phyloP scores from a whole-genome alignment of 148 eudicot genomes.

The Chenopodium quinoa region DNA sequence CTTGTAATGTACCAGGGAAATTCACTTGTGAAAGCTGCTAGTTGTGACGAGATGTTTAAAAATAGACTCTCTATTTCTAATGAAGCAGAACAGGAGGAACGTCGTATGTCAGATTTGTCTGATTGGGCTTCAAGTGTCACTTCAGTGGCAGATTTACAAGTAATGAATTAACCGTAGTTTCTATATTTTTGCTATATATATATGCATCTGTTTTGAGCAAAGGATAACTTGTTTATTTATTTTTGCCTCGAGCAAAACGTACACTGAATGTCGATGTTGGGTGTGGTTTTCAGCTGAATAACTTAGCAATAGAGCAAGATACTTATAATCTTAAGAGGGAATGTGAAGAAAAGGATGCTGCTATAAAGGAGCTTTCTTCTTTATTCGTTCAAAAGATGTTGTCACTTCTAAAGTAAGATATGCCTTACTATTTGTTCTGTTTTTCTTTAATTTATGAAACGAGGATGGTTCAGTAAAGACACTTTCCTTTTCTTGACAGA shows the following conservation, averaged over 20 bases:
- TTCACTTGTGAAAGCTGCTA: slow-evolving; percentile 24
- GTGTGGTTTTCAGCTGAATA: slow-evolving; percentile 47
- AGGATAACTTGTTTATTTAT: background rate
- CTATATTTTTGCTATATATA: background rate
- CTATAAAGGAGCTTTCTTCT: slow-evolving; percentile 65
- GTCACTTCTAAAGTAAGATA: slow-evolving; percentile 56
- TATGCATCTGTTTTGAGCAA: background rate
- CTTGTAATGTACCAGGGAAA: slow-evolving; percentile 35
- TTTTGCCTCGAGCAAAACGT: background rate
- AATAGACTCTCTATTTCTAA: slow-evolving; percentile 33
- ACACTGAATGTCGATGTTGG: slow-evolving; percentile 1
- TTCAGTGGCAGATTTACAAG: slow-evolving; percentile 72
- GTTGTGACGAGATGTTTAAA: slow-evolving; percentile 45
- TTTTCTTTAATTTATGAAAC: background rate
- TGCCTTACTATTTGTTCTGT: background rate
- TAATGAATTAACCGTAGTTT: slow-evolving; percentile 16
- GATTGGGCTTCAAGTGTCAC: slow-evolving; percentile 84
- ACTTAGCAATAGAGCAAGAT: slow-evolving; percentile 60
- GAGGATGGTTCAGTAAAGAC: background rate
- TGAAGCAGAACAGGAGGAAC: slow-evolving; percentile 72
- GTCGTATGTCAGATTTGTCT: slow-evolving; percentile 93
- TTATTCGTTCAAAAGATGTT: slow-evolving; percentile 57
- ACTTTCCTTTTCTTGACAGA: slow-evolving; percentile 38
- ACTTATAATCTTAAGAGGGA: slow-evolving; percentile 57
- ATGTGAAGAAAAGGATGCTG: slow-evolving; percentile 73